phyloP scores from a whole-genome alignment of 495 filamentous ascomycete genomes.

The Mytilinidion resinicola region DNA sequence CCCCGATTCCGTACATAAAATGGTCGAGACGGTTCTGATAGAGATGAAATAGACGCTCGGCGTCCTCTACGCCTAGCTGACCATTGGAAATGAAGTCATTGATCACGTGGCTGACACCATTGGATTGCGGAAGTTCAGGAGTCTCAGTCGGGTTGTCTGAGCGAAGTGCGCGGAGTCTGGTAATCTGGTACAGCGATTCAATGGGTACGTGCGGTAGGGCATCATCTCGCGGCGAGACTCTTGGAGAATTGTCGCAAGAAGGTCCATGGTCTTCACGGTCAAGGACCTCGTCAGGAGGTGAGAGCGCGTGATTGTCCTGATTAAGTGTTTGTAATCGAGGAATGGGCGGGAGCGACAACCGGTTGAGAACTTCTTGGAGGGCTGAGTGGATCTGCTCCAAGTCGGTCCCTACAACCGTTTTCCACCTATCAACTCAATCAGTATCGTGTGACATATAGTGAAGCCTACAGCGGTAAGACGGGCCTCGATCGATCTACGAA shows the following conservation, averaged over 20 bases:
- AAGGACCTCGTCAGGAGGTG: conserved; percentile 22
- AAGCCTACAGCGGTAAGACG: no score
- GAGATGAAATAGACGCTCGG: conserved; percentile 45
- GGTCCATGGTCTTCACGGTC: conserved; percentile 30
- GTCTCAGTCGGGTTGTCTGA: conserved; percentile 29
- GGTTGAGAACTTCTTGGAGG: conserved; percentile 22
- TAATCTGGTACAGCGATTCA: conserved; percentile 33
- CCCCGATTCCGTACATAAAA: conserved; percentile 45
- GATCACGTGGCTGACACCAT: conserved; percentile 15
- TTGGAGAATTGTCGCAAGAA: conserved; percentile 27
- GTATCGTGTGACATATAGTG: no score
- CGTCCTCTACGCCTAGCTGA: conserved; percentile 43
- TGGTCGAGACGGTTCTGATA: conserved; percentile 50
- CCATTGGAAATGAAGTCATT: conserved; percentile 51
- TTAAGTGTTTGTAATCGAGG: conserved; percentile 21
- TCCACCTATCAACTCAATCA: conserved; percentile 32
- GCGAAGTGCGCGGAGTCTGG: conserved; percentile 32
- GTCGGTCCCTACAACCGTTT: conserved; percentile 28
- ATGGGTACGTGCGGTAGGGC: conserved; percentile 39
- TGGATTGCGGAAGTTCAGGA: conserved; percentile 8
- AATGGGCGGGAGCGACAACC: conserved; percentile 26
- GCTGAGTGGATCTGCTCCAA: conserved; percentile 13
- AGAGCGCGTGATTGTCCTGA: conserved; percentile 5
- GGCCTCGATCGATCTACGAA: no score
- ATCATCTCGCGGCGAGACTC: conserved; percentile 18